Conservation (phyloP, 495 filamentous ascomycete species). For the Hypoxylon rickii region DNA sequence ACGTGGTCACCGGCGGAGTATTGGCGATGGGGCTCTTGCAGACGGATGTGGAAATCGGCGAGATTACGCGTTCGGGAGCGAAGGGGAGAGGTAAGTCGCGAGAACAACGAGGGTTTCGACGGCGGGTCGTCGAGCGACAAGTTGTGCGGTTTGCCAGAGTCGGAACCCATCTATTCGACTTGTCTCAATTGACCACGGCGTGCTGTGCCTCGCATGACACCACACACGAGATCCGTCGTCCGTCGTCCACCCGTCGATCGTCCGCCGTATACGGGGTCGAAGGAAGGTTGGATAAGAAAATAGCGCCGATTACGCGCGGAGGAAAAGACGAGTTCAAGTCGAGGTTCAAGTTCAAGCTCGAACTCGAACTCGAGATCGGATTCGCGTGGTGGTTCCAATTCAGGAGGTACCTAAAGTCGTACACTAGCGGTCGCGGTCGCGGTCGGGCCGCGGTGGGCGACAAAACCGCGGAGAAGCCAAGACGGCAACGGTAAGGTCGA, state of each 20-base stretch:
- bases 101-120: conserved; percentile 49
- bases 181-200: conserved; percentile 30
- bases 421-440: conserved; percentile 5
- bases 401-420: not conserved
- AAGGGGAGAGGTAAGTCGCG: conserved; percentile 59
- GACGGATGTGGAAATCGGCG: conserved; percentile 77
- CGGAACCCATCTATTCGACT: conserved; percentile 43
- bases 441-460: conserved; percentile 14
- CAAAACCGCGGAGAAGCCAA: not conserved
- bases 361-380: not conserved
- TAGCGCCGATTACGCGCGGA: conserved; percentile 19
- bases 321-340: conserved; percentile 7
- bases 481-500: conserved; percentile 4
- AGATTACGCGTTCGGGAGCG: conserved; percentile 70
- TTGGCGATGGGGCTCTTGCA: conserved; percentile 86
- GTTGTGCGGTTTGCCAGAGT: conserved; percentile 36
- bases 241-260: conserved; percentile 18
- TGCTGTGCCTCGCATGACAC: conserved; percentile 40
- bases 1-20: conserved; percentile 71
- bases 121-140: conserved; percentile 41
- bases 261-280: conserved; percentile 1
- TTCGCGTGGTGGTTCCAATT: not conserved
- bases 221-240: conserved; percentile 17
- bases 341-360: not conserved
- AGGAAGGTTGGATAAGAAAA: not conserved